Percentiles rank a stretch among this genome's conserved stretches.
phyloP scores from a whole-genome alignment of 306 rosid genomes.

The Casuarina glauca region DNA sequence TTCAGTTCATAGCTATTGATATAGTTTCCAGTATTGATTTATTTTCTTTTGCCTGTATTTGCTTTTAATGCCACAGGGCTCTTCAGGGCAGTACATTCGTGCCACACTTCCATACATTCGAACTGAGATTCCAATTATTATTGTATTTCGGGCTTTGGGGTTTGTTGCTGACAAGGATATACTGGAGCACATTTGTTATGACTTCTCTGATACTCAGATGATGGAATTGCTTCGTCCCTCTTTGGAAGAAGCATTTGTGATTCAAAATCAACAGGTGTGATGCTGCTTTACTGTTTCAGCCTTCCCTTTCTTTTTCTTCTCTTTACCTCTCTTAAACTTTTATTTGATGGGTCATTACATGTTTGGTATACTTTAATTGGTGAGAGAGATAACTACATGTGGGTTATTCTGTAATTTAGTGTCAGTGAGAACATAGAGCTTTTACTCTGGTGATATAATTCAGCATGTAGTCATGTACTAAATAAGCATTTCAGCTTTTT shows the following conservation, averaged over 20 bases:
- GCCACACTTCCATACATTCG: slow-evolving; percentile 95
- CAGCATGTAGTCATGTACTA: neutral
- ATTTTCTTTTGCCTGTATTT: slow-evolving; percentile 2
- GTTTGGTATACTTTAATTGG: neutral
- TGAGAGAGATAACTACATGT: neutral
- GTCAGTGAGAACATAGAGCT: neutral
- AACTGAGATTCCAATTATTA: slow-evolving; percentile 87
- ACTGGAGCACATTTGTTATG: slow-evolving; percentile 92
- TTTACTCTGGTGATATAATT: neutral
- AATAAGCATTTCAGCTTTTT: neutral
- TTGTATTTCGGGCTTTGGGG: slow-evolving; percentile 93
- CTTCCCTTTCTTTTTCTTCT: neutral
- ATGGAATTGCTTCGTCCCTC: slow-evolving; percentile 98
- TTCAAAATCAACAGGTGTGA: slow-evolving; percentile 92
- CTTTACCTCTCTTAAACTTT: neutral
- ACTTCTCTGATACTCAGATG: slow-evolving; percentile 88
- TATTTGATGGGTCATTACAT: neutral
- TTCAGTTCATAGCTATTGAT: slow-evolving; percentile 8
- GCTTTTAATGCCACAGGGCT: slow-evolving; percentile 57
- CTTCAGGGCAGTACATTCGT: slow-evolving; percentile 90
- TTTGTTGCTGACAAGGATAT: slow-evolving; percentile 95
- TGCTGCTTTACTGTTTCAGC: slow-evolving; percentile 1
- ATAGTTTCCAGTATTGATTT: slow-evolving; percentile 2
- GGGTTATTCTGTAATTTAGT: neutral
- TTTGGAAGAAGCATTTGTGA: slow-evolving; percentile 97